Evolutionary conservation across 2,329 filamentous ascomycete species (phyloP), one percentile per base, ranked within the genome.

Genomic region (Sclerotinia spermophila): DNA sequence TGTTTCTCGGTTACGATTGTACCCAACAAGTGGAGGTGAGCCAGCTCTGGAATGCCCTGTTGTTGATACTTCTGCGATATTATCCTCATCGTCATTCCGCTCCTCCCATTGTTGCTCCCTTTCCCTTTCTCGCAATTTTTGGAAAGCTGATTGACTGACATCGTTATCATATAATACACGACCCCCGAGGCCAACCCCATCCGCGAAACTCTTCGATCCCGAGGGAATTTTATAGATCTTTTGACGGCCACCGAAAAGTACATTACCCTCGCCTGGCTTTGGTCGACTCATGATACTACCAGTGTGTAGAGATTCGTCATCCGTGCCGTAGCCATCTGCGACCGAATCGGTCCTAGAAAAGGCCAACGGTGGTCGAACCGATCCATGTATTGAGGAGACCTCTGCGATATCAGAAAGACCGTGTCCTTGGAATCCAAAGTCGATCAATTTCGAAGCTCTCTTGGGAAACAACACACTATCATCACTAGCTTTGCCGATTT

Each of bases 401-500:
- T 99, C 96, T 33, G 94, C 92, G 76, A 98, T 98, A 79, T 98
- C 94, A 27, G 88, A 85, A 5, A 97, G 84, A 24, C 85, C 85
- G 64, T 82, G 84, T 70, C 77, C 76, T 64, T 69, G 72, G 42
- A 84, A 83, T 62, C 82, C 82, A 74, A 89, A 87, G 15, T 90
- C 89, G 71, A 96, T 89, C 74, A 96, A 82, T 71, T 91, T 88
- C 0, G 94, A 97, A 74, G 92, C 90, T 68, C 93, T 87, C 77
- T 93, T 94, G 92, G 92, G 75, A 73, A 89, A 92, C 30, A 98
- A 82, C 4, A 98, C 94, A 75, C 94, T 97, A 81, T 97, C 95
- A 79, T 98, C 95, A 80, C 92, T 96, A 24, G 95, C 95, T 81
- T 98, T 97, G 71, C 95, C 95, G 44, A 97, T 86, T 79, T 94